A percentile compares a stretch with the other conserved stretches of the same genome.
phyloP scores from a whole-genome alignment of 2,329 filamentous ascomycete species.

The Aspergillus pseudoviridinutans region DNA sequence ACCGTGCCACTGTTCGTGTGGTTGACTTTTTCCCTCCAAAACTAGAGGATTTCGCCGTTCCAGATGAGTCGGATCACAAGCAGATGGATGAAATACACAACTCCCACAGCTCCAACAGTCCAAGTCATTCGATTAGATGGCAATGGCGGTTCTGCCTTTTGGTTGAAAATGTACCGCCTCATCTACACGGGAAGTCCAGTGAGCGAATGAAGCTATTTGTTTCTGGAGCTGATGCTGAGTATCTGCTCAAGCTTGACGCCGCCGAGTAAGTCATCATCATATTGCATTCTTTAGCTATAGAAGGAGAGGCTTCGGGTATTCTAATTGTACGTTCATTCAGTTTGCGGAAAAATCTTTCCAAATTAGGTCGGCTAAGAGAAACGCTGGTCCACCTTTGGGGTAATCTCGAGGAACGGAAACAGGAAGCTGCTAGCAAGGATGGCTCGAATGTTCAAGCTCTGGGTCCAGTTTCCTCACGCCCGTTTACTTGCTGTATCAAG shows the following conservation, averaged over 20 bases:
- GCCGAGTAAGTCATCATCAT: conserved; percentile 46
- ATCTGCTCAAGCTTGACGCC: conserved; percentile 54
- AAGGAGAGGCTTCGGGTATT: not conserved
- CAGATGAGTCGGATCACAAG: conserved; percentile 45
- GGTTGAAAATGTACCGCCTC: conserved; percentile 63
- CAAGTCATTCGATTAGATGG: conserved; percentile 48
- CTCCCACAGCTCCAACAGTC: conserved; percentile 5
- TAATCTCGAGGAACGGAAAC: conserved; percentile 69
- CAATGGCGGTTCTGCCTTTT: conserved; percentile 81
- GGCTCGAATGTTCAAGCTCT: conserved; percentile 12
- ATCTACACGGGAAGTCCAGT: conserved; percentile 32
- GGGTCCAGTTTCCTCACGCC: conserved; percentile 48
- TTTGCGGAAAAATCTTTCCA: conserved; percentile 51
- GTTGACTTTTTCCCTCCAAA: conserved; percentile 72
- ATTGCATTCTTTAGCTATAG: not conserved
- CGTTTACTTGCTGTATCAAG: conserved; percentile 67
- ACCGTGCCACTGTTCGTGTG: conserved; percentile 67
- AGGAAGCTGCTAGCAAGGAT: conserved; percentile 24
- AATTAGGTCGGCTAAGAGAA: conserved; percentile 58
- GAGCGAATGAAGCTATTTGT: conserved; percentile 65
- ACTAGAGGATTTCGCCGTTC: conserved; percentile 66
- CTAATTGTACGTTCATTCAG: conserved; percentile 30
- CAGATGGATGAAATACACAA: conserved; percentile 30
- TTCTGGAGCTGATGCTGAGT: conserved; percentile 54
- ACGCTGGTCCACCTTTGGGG: conserved; percentile 80